Base-by-base conservation (phyloP, 2,329 filamentous ascomycete genomes). In the Alternaria brassicae region DNA sequence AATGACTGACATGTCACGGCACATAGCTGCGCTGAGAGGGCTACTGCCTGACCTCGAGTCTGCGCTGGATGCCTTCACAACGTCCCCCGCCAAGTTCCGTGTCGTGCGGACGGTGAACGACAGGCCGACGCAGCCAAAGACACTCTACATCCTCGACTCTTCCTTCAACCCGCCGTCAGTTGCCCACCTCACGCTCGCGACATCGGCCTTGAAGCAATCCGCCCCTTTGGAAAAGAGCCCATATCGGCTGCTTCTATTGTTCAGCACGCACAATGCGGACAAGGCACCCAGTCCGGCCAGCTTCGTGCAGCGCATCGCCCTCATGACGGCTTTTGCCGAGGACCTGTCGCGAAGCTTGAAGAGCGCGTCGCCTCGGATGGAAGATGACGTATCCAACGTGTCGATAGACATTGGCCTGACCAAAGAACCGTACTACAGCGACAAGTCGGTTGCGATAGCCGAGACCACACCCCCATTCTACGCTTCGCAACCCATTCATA, bases 401-500 rank as follows among this genome's bases (percentile, higher is more conserved):
- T 65, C 79, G 2, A 79, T 84, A 17, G 91, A 93, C 65, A 83
- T 94, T 36, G 90, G 84, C 2, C 82, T 95, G 2, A 92, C 90
- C 0, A 89, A 85, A 34, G 82, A 85, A 68, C 89, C 91, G 0
- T 93, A 89, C 72, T 95, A 94, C 69, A 86, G 87, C 58, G 88
- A 89, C 70, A 94, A 94, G 78, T 86, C 87, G 7, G 66, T 71
- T 12, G 86, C 86, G 1, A 87, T 93, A 27, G 78, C 81, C 0
- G 78, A 79, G 53, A 71, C 65, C 40, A 56, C 41, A 12, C 71
- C 78, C 15, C 72, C 69, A 4, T 63, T 75, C 25, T 80, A 79
- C 61, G 69, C 78, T 0, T 70, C 70, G 17, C 62, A 70, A 7
- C 79, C 80, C 0, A 71, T 58, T 53, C 89, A 92, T 68, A 79